Evolutionary conservation across 805 yeast genomes (phyloP), one percentile per base, ranked within the genome.

Genomic region (Danielia reshetovae): DNA sequence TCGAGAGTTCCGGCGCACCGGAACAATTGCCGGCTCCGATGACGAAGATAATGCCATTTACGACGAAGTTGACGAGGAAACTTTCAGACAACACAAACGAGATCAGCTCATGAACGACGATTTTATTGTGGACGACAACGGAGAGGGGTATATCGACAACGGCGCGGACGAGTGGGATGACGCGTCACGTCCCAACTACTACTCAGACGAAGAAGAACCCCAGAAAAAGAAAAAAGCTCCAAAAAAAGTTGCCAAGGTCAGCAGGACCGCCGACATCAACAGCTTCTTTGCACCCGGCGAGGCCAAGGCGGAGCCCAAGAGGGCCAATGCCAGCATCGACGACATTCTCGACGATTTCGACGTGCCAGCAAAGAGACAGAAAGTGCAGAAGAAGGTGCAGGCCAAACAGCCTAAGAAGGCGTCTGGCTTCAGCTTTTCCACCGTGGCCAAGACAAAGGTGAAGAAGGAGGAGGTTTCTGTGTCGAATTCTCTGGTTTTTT

Each of bases 41-140:
- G 65, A 65, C 18, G 72, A 66, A n/a, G 73, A 67, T 12, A 72
- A 65, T 18, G 77, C 73, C 30, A 77, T 90, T 40, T 93, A 89
- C 55, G 97, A 90, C 50, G 89, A 86, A 52, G 81, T 88, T 4
- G 95, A 85, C 52, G 96, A 88, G 50, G 79, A 72, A 19, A 78
- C 81, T 24, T 90, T 77, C 59, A 70, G 90, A 46, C 74, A 74
- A 48, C 84, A 78, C 54, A 85, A 85, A 55, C 76, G 94, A 49
- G 77, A 83, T 39, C 85, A 88, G 39, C 68, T 93, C 30, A 70
- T 87, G 58, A 81, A 84, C 42, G 96, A 90, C 52, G 96, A 90
- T 57, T 90, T 90, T 55, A 93, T 90, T 24, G 95, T 87, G 2
- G 96, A 88, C 55, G 97, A 90, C 56, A 79, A 84, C 46, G 96